These are phyloP conservation scores for Xerocomus brunneocitrinus DNA, from an alignment of 768 basidiomycete genomes.

Conservation along the genomic window DNA sequence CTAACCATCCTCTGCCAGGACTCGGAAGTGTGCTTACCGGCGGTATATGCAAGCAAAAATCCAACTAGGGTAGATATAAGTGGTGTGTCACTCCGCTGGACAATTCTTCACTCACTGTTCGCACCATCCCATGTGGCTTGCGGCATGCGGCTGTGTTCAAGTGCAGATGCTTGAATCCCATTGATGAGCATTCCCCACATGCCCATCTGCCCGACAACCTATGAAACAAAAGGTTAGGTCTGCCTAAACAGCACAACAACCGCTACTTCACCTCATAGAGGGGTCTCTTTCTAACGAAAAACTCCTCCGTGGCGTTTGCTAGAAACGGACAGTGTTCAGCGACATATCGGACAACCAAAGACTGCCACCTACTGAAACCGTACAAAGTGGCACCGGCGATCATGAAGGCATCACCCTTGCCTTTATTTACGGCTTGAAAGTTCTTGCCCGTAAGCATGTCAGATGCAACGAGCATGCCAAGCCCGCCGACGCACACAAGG, in stretches of 20 bases:
- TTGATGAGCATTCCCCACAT: constrained; percentile 82
- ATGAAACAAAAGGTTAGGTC: background rate
- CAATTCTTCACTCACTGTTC: constrained; percentile 53
- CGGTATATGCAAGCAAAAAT: constrained; percentile 48
- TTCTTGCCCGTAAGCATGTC: constrained; percentile 77
- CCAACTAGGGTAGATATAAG: constrained; percentile 37
- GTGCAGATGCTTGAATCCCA: constrained; percentile 67
- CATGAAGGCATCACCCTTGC: constrained; percentile 85
- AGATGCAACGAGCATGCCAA: constrained; percentile 75
- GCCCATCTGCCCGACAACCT: constrained; percentile 82
- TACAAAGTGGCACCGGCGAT: constrained; percentile 81
- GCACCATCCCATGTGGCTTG: constrained; percentile 67
- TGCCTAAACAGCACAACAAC: background rate
- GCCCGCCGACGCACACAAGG: constrained; percentile 65
- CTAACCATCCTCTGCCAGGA: background rate
- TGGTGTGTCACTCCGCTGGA: constrained; percentile 4
- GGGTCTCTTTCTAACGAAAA: constrained; percentile 73
- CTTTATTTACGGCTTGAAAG: constrained; percentile 58
- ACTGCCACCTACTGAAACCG: constrained; percentile 64
- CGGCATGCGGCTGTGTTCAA: constrained; percentile 68
- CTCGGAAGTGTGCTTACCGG: constrained; percentile 25
- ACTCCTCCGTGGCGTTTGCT: constrained; percentile 90
- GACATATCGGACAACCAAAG: background rate
- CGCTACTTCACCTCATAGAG: constrained; percentile 60
- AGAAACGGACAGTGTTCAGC: constrained; percentile 1